Conservation (phyloP, 208 protist species). For the Leishmania guyanensis region DNA sequence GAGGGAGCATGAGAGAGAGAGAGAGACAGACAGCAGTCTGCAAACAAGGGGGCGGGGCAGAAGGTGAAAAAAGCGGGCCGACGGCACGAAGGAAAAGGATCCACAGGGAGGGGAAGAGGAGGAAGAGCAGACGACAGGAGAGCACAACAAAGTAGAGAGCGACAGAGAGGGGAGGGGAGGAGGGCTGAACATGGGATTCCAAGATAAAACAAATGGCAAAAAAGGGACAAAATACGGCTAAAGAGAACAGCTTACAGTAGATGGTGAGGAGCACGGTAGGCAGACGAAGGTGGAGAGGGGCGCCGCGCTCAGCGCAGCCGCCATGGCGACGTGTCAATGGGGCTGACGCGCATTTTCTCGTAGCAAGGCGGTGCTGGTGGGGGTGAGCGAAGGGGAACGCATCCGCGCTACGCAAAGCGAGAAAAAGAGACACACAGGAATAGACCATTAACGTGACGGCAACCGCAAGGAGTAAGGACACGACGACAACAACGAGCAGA, state of each 20-base stretch:
- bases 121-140: background rate
- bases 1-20: background rate
- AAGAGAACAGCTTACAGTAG: background rate
- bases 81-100: background rate
- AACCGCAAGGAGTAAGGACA: conserved; percentile 3
- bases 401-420: background rate
- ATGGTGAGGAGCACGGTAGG: background rate
- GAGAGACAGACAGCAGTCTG: background rate
- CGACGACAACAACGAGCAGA: background rate
- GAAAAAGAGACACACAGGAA: background rate
- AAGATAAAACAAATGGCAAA: background rate
- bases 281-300: background rate
- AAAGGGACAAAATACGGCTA: background rate
- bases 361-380: background rate
- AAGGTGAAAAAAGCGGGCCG: background rate
- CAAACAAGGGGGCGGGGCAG: background rate
- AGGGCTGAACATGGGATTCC: background rate
- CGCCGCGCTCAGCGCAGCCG: background rate
- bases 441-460: background rate
- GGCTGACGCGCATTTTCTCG: background rate
- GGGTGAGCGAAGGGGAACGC: background rate
- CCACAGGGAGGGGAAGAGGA: background rate
- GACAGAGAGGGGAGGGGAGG: background rate
- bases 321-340: background rate
- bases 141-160: background rate